Base-by-base conservation (phyloP, 805 yeast species). In the Ogataea pilisensis region DNA sequence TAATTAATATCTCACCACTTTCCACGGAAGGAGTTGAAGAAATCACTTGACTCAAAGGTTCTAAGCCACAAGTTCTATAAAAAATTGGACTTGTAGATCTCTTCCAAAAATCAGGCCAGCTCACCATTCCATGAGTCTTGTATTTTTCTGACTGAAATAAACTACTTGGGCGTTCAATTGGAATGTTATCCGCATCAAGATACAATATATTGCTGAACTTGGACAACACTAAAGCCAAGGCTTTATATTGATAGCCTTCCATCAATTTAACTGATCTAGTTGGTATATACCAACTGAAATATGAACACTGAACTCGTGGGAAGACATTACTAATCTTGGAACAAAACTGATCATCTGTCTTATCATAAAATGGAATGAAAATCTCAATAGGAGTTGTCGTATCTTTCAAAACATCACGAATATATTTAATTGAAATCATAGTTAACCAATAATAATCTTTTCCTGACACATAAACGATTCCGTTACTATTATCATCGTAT, bases 71-170 rank as follows among this genome's bases (percentile, higher is more conserved):
- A 37, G 80, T 71, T 14, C 42, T 29, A 48, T 73, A 77, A 54
- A 58, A 79, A 35, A 60, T 62, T 18, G 85, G 85, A 45, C 72
- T 68, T 5, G 84, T 78, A 7, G 85, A 76, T 49, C 85, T 63
- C 16, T 78, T 73, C 85, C 85, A 79, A 29, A 76, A 75, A 55
- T 79, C 85, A 5, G 85, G 85, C 85, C 85, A 79, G 13, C 76
- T 50, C 8, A 79, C 65, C 55, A 79, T 60, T 1, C 78, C 76
- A 26, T 64, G 63, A 11, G 64, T 61, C 35, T 57, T 52, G 60
- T 63, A 78, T 19, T 72, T 64, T 13, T 64, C 59, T 1, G 74
- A 64, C 3, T 61, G 59, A 39, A 79, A 73, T 27, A 80, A 63
- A 39, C 70, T 75, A 11, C 32, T 21, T 25, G 68, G 54, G 48